Evolutionary conservation across 306 rosid genomes (phyloP), one percentile per base, ranked within the genome.

Genomic region (Sechiopsis laciniata): DNA sequence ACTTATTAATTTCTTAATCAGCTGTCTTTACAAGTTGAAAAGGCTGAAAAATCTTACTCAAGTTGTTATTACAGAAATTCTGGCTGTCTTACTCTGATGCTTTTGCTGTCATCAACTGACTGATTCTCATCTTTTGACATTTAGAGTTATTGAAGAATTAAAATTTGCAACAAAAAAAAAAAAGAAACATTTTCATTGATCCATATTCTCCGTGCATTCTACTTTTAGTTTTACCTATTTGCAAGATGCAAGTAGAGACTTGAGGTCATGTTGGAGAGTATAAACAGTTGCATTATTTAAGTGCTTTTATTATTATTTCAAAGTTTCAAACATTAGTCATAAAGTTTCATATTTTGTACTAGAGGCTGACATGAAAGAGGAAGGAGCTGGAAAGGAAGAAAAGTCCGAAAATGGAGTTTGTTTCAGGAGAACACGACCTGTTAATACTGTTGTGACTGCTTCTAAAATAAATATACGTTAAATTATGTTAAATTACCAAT

Each of bases 301-400:
- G 24, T 15, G 42, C 13, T 5, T 22, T 51, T 24, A 24, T 48
- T 70, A 51, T 50, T 40, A 40, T 40, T 40, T 40, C 15, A 14
- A 51, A 7, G 8, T 6, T 50, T 48, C 15, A 69, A 24, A 48
- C 22, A 8, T 14, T 20, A 21, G 12, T 70, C 82, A 73, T 46
- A 68, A 37, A 74, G 14, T 76, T 45, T 75, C 48, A n/a, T 65
- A 24, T 62, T 56, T 2, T 78, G n/a, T n/a, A n/a, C n/a, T n/a
- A n/a, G n/a, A n/a, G 82, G 90, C 80, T 88, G 96, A 89, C 78
- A 88, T 88, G 88, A 88, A 91, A 90, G 60, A 86, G 96, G 82
- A 88, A 80, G 78, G 95, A 83, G 75, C 95, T 84, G 82, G 96
- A 89, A 76, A 91, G 84, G 81, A 88, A 87, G 85, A 87, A 79